phyloP scores from a whole-genome alignment of 306 rosid genomes.

The Urtica urens region DNA sequence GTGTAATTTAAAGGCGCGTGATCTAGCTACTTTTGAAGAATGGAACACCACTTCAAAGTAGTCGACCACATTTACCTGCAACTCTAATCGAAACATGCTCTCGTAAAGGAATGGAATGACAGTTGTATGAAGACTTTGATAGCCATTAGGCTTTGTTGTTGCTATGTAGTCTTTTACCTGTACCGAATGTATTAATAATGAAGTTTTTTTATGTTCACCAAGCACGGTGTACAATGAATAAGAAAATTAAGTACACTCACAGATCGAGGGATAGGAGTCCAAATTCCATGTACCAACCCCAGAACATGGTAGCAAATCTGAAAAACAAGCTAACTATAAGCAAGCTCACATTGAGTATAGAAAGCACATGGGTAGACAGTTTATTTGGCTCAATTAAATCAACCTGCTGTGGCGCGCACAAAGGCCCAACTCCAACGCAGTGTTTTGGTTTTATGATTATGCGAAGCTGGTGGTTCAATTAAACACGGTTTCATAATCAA shows the following conservation, averaged over 20 bases:
- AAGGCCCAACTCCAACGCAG: constrained; percentile 72
- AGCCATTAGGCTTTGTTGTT: constrained; percentile 96
- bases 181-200: constrained; percentile 9
- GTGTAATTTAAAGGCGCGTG: neutral
- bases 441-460: constrained; percentile 77
- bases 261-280: constrained; percentile 98
- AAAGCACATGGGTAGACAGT: constrained; percentile 16
- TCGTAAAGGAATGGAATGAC: constrained; percentile 93
- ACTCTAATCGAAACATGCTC: constrained; percentile 89
- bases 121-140: constrained; percentile 92
- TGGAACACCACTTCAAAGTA: constrained; percentile 10
- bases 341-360: constrained; percentile 4
- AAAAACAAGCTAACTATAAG: constrained; percentile 25
- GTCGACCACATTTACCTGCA: constrained; percentile 53
- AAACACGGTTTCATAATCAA: constrained; percentile 12
- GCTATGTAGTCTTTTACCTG: constrained; percentile 97
- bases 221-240: constrained; percentile 7
- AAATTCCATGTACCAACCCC: constrained; percentile 86
- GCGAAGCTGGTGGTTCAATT: constrained; percentile 63
- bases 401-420: constrained; percentile 87
- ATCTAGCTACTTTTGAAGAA: constrained; percentile 3
- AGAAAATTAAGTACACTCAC: constrained; percentile 43
- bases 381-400: constrained; percentile 9
- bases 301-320: constrained; percentile 96
- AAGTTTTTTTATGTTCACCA: neutral